Evolutionary conservation across 352 stramenopile species (phyloP), one percentile per base, ranked within the genome.

Genomic region (Globisporangium paroecandrum): DNA sequence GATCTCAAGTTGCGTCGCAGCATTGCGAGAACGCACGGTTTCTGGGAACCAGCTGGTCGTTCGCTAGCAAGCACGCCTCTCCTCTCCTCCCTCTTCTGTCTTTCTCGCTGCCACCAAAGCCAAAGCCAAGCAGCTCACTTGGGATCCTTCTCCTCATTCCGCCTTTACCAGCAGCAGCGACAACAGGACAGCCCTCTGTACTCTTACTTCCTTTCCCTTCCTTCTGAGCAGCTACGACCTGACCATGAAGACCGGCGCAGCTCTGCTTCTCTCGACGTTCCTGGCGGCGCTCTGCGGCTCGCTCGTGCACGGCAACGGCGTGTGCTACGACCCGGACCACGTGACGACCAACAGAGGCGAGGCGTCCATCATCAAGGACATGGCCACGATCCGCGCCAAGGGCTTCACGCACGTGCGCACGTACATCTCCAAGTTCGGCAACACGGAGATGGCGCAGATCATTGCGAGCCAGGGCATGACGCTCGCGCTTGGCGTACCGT

Each of bases 291-390:
- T 78, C 67, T 71, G 80, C 62, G 69, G 69, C 46, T 65, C 69
- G 12, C 58, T 67, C 46, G 81, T 79, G 41, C 60, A 83, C 65
- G 83, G 79, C 62, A 84, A 87, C 61, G 83, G 83, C 51, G 83
- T 91, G 49, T 91, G 83, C 76, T 91, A 85, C 69, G 83, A 91
- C 74, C 82, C 83, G 27, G 73, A 85, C 71, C 83, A 89, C 74
- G 64, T 59, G 9, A 36, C 47, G 24, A 54, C 47, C 32, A 54
- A 58, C 68, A 85, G 79, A 68, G 78, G 64, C 32, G 75, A 62
- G 1, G 69, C 65, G 24, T 75, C 69, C 20, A 72, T 89, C 12
- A 64, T 72, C 53, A 57, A 65, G 20, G 83, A 91, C 64, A 84
- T 91, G 75, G 36, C 74, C 29, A 66, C 70, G 41, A 87, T 91